phyloP scores from a whole-genome alignment of 306 rosid genomes.

The Lotus japonicus region DNA sequence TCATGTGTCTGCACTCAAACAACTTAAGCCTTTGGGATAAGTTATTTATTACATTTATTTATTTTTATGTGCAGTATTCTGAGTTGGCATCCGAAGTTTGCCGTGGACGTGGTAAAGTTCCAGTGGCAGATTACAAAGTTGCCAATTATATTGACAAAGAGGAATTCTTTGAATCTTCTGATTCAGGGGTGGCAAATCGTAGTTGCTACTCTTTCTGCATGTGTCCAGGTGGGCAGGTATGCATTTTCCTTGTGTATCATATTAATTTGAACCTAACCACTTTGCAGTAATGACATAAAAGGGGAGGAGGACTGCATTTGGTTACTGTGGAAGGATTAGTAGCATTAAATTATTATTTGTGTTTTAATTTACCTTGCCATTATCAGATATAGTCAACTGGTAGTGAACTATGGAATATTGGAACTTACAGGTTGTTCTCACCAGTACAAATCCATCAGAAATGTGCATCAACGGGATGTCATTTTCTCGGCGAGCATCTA shows the following conservation, averaged over 20 bases:
- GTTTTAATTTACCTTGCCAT: background rate
- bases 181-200: constrained; percentile 38
- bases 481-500: constrained; percentile 88
- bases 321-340: background rate
- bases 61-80: constrained; percentile 58
- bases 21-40: no score
- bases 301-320: background rate
- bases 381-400: constrained; percentile 8
- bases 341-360: background rate
- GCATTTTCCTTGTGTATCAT: constrained; percentile 20
- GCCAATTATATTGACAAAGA: constrained; percentile 49
- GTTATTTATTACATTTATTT: background rate
- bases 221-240: constrained; percentile 99
- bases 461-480: constrained; percentile 96
- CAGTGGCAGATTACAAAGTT: constrained; percentile 95
- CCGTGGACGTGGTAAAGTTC: constrained; percentile 86
- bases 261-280: constrained; percentile 7
- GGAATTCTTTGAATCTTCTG: constrained; percentile 22
- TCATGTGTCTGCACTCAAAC: no score
- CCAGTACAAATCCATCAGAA: constrained; percentile 88
- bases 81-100: constrained; percentile 77
- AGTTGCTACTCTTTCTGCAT: constrained; percentile 96
- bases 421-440: constrained; percentile 83
- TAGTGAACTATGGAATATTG: constrained; percentile 17
- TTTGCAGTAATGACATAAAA: no score